These are phyloP conservation scores for Quercus engelmannii DNA, from an alignment of 306 rosid genomes.

Conservation along the genomic window DNA sequence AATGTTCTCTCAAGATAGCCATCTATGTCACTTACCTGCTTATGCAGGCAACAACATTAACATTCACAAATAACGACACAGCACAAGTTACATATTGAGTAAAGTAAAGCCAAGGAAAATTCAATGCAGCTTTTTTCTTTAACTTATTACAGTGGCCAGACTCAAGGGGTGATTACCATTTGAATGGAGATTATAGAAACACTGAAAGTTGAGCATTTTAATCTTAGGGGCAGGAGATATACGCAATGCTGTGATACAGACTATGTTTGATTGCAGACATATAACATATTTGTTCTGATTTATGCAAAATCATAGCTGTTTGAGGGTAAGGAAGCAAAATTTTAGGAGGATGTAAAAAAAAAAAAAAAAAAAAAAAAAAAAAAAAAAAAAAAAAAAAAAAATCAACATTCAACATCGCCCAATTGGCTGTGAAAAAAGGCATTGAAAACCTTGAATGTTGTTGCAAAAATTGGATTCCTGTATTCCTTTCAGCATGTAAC, in stretches of 20 bases:
- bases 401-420: neutral
- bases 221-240: neutral
- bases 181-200: neutral
- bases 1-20: slow-evolving; percentile 91
- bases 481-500: no score
- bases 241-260: neutral
- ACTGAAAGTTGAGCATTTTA: neutral
- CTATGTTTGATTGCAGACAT: neutral
- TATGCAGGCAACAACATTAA: slow-evolving; percentile 29
- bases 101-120: neutral
- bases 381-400: neutral
- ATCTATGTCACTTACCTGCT: slow-evolving; percentile 70
- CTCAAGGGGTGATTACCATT: slow-evolving; percentile 1
- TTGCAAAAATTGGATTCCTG: no score
- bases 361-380: neutral
- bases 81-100: no score
- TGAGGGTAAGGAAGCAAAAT: neutral
- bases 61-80: slow-evolving; percentile 4
- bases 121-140: neutral
- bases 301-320: neutral
- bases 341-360: neutral
- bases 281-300: no score
- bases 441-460: neutral
- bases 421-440: neutral
- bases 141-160: neutral